These are phyloP conservation scores for Epichloe brachyelytri DNA, from an alignment of 2,329 filamentous ascomycete genomes.

Conservation along the genomic window DNA sequence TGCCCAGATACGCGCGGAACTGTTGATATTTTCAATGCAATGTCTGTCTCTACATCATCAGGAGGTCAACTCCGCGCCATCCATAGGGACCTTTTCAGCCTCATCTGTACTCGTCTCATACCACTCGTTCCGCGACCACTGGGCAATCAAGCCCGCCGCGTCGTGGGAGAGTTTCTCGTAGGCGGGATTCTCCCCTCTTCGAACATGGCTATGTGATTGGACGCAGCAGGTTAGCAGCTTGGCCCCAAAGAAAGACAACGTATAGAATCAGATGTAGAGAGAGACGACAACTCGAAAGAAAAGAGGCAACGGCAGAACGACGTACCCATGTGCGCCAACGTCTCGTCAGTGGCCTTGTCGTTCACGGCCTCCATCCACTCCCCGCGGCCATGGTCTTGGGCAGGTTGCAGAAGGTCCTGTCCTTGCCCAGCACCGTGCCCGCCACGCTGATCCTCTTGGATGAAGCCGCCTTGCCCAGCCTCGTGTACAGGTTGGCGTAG, in stretches of 20 bases:
- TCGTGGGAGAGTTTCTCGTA: constrained; percentile 55
- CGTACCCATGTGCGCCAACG: constrained; percentile 62
- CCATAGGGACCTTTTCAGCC: not conserved
- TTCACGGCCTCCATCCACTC: constrained; percentile 64
- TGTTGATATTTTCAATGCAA: no score
- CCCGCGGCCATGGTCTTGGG: constrained; percentile 42
- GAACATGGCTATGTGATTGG: constrained; percentile 50
- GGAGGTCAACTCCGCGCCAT: not conserved
- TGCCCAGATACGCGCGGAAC: no score
- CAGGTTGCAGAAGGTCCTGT: constrained; percentile 82
- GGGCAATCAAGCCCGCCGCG: constrained; percentile 50
- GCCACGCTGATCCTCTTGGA: constrained; percentile 39
- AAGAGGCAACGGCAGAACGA: not conserved
- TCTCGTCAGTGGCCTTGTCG: constrained; percentile 66
- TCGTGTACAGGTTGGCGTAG: constrained; percentile 79
- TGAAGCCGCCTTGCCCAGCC: constrained; percentile 57
- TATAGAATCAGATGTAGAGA: not conserved
- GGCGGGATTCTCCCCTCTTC: constrained; percentile 58
- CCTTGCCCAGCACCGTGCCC: constrained; percentile 47
- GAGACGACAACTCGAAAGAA: constrained; percentile 8
- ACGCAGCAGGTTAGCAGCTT: constrained; percentile 5
- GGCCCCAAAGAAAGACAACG: not conserved
- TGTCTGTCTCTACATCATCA: not conserved
- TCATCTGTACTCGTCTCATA: constrained; percentile 29
- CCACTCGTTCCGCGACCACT: constrained; percentile 55